These are phyloP conservation scores for Decorospora gaudefroyi DNA, from an alignment of 2,329 filamentous ascomycete genomes.

Conservation along the genomic window DNA sequence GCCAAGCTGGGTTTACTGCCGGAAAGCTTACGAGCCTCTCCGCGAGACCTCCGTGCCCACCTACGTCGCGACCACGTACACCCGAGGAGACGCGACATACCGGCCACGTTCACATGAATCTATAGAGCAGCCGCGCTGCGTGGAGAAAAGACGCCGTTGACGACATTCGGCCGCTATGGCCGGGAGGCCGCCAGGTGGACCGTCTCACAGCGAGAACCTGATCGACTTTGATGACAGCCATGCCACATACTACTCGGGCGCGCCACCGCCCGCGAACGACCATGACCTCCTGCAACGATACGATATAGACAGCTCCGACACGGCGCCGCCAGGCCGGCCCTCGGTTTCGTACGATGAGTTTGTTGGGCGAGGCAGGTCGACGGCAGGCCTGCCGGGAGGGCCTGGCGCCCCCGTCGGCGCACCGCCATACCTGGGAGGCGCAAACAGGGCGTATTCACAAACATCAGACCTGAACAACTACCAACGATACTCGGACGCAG, in stretches of 20 bases:
- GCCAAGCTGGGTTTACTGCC: conserved; percentile 10
- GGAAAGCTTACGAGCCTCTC: conserved; percentile 19
- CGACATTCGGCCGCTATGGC: conserved; percentile 50
- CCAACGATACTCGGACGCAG: conserved; percentile 86
- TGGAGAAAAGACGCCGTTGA: conserved; percentile 24
- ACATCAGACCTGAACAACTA: conserved; percentile 85
- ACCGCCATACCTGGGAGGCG: conserved; percentile 44
- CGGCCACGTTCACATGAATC: conserved; percentile 31
- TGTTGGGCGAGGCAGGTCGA: conserved; percentile 67
- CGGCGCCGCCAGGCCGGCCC: conserved; percentile 68
- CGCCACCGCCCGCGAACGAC: conserved; percentile 78
- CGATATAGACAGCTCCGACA: conserved; percentile 68
- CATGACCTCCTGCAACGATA: conserved; percentile 78
- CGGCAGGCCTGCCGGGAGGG: conserved; percentile 51
- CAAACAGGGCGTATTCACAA: conserved; percentile 65
- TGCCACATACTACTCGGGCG: conserved; percentile 73
- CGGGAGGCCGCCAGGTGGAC: conserved; percentile 60
- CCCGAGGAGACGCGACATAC: neutral
- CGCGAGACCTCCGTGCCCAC: conserved; percentile 21
- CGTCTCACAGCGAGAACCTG: conserved; percentile 60
- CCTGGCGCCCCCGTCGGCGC: conserved; percentile 49
- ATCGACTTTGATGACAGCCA: conserved; percentile 75
- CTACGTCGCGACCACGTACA: conserved; percentile 9
- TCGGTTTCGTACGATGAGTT: conserved; percentile 96
- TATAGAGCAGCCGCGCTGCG: conserved; percentile 28